These are phyloP conservation scores for Alternaria sp. DNA, from an alignment of 2,329 filamentous ascomycete species.

Conservation along the genomic window DNA sequence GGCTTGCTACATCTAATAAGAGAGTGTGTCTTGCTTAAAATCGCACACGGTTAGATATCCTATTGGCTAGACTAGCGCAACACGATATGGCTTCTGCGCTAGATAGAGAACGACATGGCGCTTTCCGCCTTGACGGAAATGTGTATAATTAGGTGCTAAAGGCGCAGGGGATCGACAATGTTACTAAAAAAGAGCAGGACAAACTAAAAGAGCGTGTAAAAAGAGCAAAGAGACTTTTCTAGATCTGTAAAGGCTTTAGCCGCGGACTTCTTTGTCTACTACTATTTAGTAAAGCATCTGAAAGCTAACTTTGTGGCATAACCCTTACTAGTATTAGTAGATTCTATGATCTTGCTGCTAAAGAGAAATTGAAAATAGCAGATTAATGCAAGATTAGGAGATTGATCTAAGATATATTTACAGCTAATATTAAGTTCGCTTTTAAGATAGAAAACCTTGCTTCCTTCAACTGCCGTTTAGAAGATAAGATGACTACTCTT, in stretches of 20 bases:
- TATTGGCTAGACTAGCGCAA: constrained; percentile 5
- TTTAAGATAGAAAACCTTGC: constrained; percentile 6
- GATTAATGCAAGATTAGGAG: neutral
- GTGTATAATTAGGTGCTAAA: constrained; percentile 8
- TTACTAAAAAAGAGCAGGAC: constrained; percentile 3
- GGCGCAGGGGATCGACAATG: neutral
- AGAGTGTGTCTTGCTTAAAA: constrained; percentile 8
- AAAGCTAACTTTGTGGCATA: constrained; percentile 4
- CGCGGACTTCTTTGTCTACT: constrained; percentile 10
- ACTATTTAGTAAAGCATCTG: neutral
- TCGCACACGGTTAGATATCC: constrained; percentile 1
- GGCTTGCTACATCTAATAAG: constrained; percentile 10
- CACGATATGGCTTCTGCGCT: constrained; percentile 2
- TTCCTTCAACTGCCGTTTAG: constrained; percentile 4
- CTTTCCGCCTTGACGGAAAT: constrained; percentile 3
- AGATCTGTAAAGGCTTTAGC: constrained; percentile 7
- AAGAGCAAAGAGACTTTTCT: neutral
- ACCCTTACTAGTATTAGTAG: neutral
- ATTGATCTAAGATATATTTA: constrained; percentile 1
- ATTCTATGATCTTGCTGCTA: neutral
- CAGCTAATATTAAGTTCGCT: constrained; percentile 7
- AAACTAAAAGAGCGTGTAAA: neutral
- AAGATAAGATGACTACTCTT: constrained; percentile 8
- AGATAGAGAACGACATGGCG: neutral
- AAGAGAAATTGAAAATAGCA: neutral